phyloP scores from a whole-genome alignment of 2,329 filamentous ascomycete genomes.

The Trichoderma gracile region DNA sequence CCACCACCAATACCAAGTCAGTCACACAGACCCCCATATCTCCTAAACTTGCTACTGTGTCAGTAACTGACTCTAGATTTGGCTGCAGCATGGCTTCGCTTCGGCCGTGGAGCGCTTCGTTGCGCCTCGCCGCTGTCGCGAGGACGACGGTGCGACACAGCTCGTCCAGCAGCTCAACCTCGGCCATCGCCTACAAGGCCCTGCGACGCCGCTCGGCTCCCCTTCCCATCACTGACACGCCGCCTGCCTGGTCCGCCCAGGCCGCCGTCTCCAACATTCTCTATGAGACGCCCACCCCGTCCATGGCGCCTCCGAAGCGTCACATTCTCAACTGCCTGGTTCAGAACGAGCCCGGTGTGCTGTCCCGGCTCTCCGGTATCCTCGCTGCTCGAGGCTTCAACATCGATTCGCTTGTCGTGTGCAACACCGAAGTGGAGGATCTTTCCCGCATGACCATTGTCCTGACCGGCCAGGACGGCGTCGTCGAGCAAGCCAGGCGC shows the following conservation, averaged over 20 bases:
- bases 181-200: conserved; percentile 95
- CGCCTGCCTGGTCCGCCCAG: conserved; percentile 83
- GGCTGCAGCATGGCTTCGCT: conserved; percentile 48
- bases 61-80: neutral
- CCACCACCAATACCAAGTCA: neutral
- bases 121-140: conserved; percentile 37
- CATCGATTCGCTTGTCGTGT: conserved; percentile 97
- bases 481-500: conserved; percentile 92
- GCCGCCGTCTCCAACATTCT: conserved; percentile 97
- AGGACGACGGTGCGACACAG: conserved; percentile 38
- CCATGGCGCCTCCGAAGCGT: conserved; percentile 80
- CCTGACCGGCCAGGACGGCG: conserved; percentile 90
- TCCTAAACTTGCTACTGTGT: neutral
- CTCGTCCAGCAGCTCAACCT: conserved; percentile 71
- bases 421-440: conserved; percentile 95
- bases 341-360: conserved; percentile 96
- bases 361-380: conserved; percentile 95
- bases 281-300: conserved; percentile 92
- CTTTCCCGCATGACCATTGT: conserved; percentile 99
- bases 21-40: neutral
- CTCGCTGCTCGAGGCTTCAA: conserved; percentile 96
- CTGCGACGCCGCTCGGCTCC: conserved; percentile 87
- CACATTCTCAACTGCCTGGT: conserved; percentile 98
- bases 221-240: conserved; percentile 73
- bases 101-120: conserved; percentile 45